Base-by-base conservation (phyloP, 306 rosid genomes). In the Nissolia schottii region DNA sequence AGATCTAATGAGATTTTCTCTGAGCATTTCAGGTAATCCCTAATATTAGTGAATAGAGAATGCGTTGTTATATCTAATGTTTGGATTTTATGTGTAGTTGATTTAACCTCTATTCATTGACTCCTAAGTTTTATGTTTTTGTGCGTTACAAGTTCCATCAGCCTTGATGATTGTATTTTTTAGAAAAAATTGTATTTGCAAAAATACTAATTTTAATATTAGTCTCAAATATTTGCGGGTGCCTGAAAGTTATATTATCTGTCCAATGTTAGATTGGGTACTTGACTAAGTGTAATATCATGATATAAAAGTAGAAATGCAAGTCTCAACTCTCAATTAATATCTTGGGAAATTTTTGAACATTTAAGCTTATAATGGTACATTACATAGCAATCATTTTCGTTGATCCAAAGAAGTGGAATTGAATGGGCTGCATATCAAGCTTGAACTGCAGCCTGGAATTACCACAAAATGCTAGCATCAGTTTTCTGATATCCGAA, bases 1-100 rank as follows among this genome's bases (percentile, higher is more conserved):
- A 88, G 94, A 48, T 84, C 98, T 27, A 87, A 86, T 6, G 97
- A 94, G 74, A n/a, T n/a, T n/a, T n/a, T n/a, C n/a, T n/a, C n/a
- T n/a, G n/a, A n/a, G n/a, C n/a, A n/a, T n/a, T n/a, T 94, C 90
- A 85, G 77, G 98, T 94, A 77, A 85, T 86, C 79, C 48, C 64
- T 24, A 25, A 19, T 67, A 37, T 51, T 18, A 63, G 29, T 51
- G 60, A 32, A n/a, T 38, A 14, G 22, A 56, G 27, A 24, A 29
- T 62, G 10, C 43, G 32, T 31, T 49, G 7, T n/a, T n/a, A n/a
- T n/a, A n/a, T n/a, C n/a, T 51, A 38, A 34, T 41, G 15, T 23
- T 64, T 37, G 18, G 14, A 19, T 40, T 20, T 40, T 38, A 1
- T 23, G 32, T 24, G 3, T 49, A 24, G 46, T 31, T 50, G 43